These are phyloP conservation scores for Calocybe gangraenosa DNA, from an alignment of 768 basidiomycete species.

Conservation along the genomic window DNA sequence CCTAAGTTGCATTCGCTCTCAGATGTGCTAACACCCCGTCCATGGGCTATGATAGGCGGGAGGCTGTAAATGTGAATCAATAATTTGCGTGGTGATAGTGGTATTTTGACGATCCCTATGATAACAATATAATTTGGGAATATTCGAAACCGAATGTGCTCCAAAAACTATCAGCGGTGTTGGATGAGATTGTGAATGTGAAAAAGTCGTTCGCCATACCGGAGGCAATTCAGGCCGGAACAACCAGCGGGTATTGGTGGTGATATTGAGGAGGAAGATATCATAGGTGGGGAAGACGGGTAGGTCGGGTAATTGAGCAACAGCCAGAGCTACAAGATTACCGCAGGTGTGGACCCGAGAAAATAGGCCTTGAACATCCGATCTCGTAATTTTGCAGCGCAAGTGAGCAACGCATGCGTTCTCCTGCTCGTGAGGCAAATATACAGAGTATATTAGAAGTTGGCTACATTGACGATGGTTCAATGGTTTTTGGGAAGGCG, in stretches of 20 bases:
- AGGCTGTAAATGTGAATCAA: slow-evolving; percentile 27
- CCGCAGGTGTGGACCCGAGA: slow-evolving; percentile 22
- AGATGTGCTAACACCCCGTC: background rate
- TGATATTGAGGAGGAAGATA: slow-evolving; percentile 27
- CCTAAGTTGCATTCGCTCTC: background rate
- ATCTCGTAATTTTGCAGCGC: slow-evolving; percentile 12
- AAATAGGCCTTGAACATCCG: slow-evolving; percentile 17
- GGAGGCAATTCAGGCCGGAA: slow-evolving; percentile 6
- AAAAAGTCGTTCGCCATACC: too few relatives aligned
- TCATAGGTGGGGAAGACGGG: slow-evolving; percentile 16
- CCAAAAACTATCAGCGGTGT: too few relatives aligned
- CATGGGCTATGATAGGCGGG: slow-evolving; percentile 12
- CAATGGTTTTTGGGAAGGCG: background rate
- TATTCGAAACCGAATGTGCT: slow-evolving; percentile 26
- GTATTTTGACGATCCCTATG: slow-evolving; percentile 25
- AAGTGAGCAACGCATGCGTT: slow-evolving; percentile 6
- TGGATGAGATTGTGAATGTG: too few relatives aligned
- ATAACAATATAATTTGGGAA: slow-evolving; percentile 26
- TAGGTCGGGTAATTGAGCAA: slow-evolving; percentile 14
- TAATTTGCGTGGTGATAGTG: slow-evolving; percentile 19
- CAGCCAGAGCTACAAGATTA: slow-evolving; percentile 23
- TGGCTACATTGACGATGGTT: slow-evolving; percentile 4
- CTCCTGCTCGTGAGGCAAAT: slow-evolving; percentile 13
- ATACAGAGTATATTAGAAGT: slow-evolving; percentile 20
- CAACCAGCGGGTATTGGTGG: slow-evolving; percentile 15